phyloP scores from a whole-genome alignment of 805 yeast species.

The Yamadazyma nakazawae region DNA sequence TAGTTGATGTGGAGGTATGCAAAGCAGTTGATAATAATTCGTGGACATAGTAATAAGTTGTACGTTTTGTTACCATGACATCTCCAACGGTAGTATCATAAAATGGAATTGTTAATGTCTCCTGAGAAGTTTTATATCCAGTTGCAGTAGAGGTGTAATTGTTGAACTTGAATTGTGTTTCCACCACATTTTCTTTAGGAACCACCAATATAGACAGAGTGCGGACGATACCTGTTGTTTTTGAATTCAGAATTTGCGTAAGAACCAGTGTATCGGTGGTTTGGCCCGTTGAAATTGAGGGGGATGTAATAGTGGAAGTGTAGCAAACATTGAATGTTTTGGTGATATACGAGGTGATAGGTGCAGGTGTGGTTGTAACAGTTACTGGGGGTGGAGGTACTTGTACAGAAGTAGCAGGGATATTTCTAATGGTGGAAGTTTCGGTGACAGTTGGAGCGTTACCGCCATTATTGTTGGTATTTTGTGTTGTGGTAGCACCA shows the following conservation, averaged over 20 bases:
- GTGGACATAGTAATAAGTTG: neutral
- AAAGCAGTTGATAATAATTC: neutral
- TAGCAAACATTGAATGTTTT: slow-evolving; percentile 3
- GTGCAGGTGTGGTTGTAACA: neutral
- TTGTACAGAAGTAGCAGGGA: neutral
- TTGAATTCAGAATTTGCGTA: slow-evolving; percentile 4
- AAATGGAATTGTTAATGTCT: neutral
- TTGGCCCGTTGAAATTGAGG: neutral
- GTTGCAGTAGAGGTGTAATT: slow-evolving; percentile 4
- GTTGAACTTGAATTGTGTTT: slow-evolving; percentile 4
- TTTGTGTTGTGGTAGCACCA: no score
- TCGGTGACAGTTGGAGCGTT: neutral
- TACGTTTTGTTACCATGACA: neutral
- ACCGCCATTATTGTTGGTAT: neutral
- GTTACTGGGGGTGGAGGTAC: neutral
- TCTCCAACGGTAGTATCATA: slow-evolving; percentile 1
- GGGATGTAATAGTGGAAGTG: slow-evolving; percentile 2
- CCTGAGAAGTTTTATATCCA: neutral
- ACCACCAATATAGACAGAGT: neutral
- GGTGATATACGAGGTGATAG: slow-evolving; percentile 9
- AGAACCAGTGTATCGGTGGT: slow-evolving; percentile 4
- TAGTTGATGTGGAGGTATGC: neutral
- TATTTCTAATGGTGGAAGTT: neutral
- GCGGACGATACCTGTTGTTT: neutral
- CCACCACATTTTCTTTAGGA: neutral